Conservation (phyloP, 129 eudicot genomes). For the Heracleum sosnowskyi region DNA sequence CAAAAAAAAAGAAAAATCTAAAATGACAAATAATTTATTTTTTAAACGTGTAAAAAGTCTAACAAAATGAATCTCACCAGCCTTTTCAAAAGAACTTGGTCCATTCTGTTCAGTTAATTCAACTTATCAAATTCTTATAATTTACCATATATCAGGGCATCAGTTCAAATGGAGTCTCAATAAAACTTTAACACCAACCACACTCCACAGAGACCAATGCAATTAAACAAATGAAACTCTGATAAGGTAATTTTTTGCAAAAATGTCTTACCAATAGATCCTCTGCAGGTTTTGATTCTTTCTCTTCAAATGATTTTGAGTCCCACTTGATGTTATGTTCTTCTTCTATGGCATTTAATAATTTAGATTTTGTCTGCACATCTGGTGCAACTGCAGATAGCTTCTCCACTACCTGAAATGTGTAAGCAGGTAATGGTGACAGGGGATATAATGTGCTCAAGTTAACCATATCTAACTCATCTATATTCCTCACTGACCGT, state of each 20-base stretch:
- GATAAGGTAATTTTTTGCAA: conserved; percentile 12
- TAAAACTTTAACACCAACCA: not conserved
- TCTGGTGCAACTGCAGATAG: conserved; percentile 85
- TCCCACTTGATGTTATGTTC: conserved; percentile 81
- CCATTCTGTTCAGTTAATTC: conserved; percentile 44
- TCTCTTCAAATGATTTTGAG: conserved; percentile 52
- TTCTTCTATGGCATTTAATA: conserved; percentile 61
- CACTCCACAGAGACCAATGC: not conserved
- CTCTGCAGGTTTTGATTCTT: conserved; percentile 38
- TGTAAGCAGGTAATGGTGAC: not conserved
- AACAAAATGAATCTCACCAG: conserved; percentile 22
- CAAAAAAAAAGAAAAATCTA: no score
- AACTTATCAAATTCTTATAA: not conserved
- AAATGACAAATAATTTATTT: no score
- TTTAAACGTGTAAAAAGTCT: no score
- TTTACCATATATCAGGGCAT: not conserved
- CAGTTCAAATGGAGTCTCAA: not conserved
- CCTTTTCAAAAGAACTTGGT: conserved; percentile 41
- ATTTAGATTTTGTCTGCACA: conserved; percentile 57
- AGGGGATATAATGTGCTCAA: not conserved
- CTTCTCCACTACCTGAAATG: conserved; percentile 79
- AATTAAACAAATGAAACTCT: not conserved
- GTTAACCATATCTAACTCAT: not conserved
- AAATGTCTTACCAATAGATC: conserved; percentile 53
- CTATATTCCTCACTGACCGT: not conserved